Percentiles rank a stretch among this genome's conserved stretches.
Evolutionary conservation across 306 rosid species (phyloP).

Genomic region (Mimosa pudica): DNA sequence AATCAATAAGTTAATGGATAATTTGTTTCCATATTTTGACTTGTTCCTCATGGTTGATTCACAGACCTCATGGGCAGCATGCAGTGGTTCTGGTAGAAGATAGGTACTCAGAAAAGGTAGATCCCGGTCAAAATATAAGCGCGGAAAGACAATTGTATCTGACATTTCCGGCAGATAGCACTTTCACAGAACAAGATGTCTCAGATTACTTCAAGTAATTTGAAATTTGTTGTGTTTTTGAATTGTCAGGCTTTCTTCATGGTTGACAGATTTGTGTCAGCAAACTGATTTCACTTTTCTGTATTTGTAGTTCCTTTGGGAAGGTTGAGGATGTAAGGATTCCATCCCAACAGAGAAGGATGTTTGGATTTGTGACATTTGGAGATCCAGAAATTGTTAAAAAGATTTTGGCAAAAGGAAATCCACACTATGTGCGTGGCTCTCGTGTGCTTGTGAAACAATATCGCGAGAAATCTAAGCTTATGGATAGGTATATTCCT

Average conservation of each 20-base stretch:
- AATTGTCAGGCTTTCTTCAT: neutral
- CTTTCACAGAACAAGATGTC: conserved; percentile 7
- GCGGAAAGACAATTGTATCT: neutral
- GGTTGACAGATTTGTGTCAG: neutral
- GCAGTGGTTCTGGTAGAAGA: neutral
- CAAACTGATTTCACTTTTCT: neutral
- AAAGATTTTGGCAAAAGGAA: neutral
- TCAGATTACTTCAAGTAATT: neutral
- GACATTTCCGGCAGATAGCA: neutral
- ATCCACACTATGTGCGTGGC: neutral
- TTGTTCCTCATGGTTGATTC: neutral
- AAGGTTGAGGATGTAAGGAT: neutral
- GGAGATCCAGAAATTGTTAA: conserved; percentile 2
- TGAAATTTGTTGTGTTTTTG: neutral
- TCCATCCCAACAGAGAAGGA: neutral
- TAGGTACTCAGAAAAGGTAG: neutral
- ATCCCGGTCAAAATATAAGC: neutral
- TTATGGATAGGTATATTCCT: neutral
- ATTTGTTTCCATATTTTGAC: neutral
- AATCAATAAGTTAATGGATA: neutral
- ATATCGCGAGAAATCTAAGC: neutral
- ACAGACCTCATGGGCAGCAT: conserved; percentile 9
- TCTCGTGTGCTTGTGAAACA: neutral
- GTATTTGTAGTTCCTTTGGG: neutral
- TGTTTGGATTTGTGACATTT: conserved; percentile 6